These are phyloP conservation scores for Quercus agrifolia DNA, from an alignment of 306 rosid genomes.

Conservation along the genomic window DNA sequence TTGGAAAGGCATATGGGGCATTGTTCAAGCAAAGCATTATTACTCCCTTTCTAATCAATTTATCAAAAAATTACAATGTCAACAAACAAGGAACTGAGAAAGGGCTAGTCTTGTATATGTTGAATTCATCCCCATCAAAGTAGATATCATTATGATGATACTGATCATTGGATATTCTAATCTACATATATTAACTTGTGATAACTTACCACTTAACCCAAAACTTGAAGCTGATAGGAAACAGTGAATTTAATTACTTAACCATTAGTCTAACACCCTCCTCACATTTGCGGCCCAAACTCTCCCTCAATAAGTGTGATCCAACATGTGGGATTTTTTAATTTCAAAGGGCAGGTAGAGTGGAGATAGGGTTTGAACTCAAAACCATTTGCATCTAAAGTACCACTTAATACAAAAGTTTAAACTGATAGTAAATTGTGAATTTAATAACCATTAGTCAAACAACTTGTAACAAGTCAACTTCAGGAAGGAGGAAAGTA, in stretches of 20 bases:
- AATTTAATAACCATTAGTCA: no score
- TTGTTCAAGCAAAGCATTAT: background rate
- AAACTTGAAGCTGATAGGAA: no score
- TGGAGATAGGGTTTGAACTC: no score
- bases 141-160: background rate
- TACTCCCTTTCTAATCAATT: background rate
- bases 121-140: background rate
- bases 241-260: no score
- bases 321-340: no score
- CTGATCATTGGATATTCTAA: background rate
- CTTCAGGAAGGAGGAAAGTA: background rate
- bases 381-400: no score
- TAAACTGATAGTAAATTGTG: no score
- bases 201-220: background rate
- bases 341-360: no score
- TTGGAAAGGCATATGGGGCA: background rate
- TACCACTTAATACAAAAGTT: no score
- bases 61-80: background rate
- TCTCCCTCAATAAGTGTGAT: no score
- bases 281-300: no score
- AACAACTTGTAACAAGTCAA: background rate
- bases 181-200: background rate
- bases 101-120: background rate
- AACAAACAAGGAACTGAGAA: background rate
- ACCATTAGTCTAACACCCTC: no score